Evolutionary conservation across 2,329 filamentous ascomycete genomes (phyloP), one percentile per base, ranked within the genome.

Genomic region (Macrophomina tecta): DNA sequence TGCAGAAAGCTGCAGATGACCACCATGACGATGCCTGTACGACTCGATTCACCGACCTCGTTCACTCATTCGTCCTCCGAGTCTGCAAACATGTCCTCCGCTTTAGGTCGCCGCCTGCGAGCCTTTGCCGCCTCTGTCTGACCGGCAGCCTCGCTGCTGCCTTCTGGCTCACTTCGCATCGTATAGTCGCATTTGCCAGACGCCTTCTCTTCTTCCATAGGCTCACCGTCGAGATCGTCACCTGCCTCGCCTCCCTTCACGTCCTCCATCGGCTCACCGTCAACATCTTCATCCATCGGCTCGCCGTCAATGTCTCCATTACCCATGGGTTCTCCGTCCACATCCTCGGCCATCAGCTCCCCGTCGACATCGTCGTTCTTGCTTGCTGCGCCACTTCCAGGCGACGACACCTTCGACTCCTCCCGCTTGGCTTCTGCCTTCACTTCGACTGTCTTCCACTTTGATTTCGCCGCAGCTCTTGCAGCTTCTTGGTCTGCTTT

Each of bases 31-130:
- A 38, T 40, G 46, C 5, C 14, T 30, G 32, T 45, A 48, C 45
- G n/a, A 12, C 32, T 48, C 2, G 4, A 38, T 18, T 11, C 11
- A 12, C 5, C 28, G 2, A 34, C 28, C 5, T 40, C 14, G 42
- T 6, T 46, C 28, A 11, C 32, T 51, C 30, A 66, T 23, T 61
- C 64, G 18, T 64, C 55, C 2, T 71, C 70, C 18, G 70, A 70
- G 52, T 71, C 69, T 14, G 69, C 76, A 71, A 80, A 80, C 77
- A 80, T 79, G 67, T 80, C 78, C 67, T 78, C 76, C 5, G 78
- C 77, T 58, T 71, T 76, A 6, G 78, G 77, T 51, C 78, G 71
- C 16, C 74, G 67, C 16, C 76, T 69, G 5, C 74, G 72, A 69
- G 77, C 76, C 52, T 76, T 73, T 38, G 77, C 76, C 11, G 76